phyloP scores from a whole-genome alignment of 768 basidiomycete species.

The Boletus reticuloceps region DNA sequence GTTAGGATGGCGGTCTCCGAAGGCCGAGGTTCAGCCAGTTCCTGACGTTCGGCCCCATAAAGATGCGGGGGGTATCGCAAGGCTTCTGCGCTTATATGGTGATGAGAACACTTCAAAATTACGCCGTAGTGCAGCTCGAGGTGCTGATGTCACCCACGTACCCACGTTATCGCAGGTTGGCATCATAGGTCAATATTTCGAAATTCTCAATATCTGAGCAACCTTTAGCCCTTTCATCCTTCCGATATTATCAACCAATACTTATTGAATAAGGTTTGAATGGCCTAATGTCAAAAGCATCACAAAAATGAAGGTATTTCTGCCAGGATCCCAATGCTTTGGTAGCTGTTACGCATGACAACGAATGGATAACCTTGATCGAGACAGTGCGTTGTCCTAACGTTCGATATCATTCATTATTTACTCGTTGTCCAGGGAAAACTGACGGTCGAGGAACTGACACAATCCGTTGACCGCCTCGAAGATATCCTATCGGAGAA shows the following conservation, averaged over 20 bases:
- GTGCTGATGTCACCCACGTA: not conserved
- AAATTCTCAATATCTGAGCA: not conserved
- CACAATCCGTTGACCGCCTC: too few relatives aligned
- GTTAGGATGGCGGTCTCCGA: not conserved
- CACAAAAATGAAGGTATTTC: not conserved
- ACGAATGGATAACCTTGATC: too few relatives aligned
- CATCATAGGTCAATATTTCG: not conserved
- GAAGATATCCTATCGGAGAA: too few relatives aligned
- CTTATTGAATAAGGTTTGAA: not conserved
- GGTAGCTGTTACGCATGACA: too few relatives aligned
- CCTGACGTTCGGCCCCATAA: not conserved
- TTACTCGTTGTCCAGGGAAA: too few relatives aligned
- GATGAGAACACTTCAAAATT: too few relatives aligned
- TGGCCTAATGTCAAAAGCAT: too few relatives aligned
- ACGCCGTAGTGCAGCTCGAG: not conserved
- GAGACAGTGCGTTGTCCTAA: too few relatives aligned
- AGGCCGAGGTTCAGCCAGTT: not conserved
- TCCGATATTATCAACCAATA: conserved; percentile 4
- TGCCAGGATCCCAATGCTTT: not conserved
- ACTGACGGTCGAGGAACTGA: too few relatives aligned
- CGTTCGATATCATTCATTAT: too few relatives aligned
- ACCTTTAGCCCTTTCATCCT: conserved; percentile 6
- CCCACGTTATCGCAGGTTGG: conserved; percentile 3
- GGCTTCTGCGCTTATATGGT: not conserved
- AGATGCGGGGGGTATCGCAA: not conserved